These are phyloP conservation scores for Aspergillus sp. DNA, from an alignment of 2,329 filamentous ascomycete species.

Conservation along the genomic window DNA sequence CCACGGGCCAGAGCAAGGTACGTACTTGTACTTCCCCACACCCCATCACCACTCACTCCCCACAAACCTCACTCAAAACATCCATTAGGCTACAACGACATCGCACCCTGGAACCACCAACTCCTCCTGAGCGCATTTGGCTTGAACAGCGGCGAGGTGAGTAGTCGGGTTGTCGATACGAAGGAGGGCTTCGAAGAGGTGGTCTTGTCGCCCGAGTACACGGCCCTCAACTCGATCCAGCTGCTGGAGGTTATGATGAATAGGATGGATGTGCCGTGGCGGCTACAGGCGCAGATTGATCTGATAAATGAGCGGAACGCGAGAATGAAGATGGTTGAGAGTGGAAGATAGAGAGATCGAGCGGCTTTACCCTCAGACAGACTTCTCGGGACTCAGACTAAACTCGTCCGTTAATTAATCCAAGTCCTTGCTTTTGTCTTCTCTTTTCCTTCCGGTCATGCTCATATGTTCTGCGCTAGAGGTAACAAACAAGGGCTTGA, in stretches of 20 bases:
- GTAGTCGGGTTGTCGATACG: conserved; percentile 68
- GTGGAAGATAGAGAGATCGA: not conserved
- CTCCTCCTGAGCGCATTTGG: conserved; percentile 70
- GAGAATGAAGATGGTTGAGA: not conserved
- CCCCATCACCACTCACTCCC: not conserved
- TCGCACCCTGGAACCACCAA: conserved; percentile 72
- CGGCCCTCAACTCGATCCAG: conserved; percentile 3
- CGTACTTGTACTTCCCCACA: not conserved
- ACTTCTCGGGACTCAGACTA: too few relatives aligned
- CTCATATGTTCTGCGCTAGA: too few relatives aligned
- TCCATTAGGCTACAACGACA: conserved; percentile 71
- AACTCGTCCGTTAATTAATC: too few relatives aligned
- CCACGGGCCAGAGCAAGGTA: conserved; percentile 67
- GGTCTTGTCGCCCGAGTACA: not conserved
- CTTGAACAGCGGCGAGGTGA: conserved; percentile 57
- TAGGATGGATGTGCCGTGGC: conserved; percentile 10
- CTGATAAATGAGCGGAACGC: conserved; percentile 8
- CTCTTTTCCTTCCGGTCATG: too few relatives aligned
- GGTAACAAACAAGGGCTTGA: too few relatives aligned
- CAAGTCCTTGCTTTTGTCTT: too few relatives aligned
- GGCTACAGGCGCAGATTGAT: conserved; percentile 6
- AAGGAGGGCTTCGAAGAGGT: conserved; percentile 64
- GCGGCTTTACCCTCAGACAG: too few relatives aligned
- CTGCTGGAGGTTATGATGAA: conserved; percentile 9
- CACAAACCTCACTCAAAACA: conserved; percentile 39